These are phyloP conservation scores for Luzula sylvatica DNA, from an alignment of 176 grass and related monocot species.

Conservation along the genomic window DNA sequence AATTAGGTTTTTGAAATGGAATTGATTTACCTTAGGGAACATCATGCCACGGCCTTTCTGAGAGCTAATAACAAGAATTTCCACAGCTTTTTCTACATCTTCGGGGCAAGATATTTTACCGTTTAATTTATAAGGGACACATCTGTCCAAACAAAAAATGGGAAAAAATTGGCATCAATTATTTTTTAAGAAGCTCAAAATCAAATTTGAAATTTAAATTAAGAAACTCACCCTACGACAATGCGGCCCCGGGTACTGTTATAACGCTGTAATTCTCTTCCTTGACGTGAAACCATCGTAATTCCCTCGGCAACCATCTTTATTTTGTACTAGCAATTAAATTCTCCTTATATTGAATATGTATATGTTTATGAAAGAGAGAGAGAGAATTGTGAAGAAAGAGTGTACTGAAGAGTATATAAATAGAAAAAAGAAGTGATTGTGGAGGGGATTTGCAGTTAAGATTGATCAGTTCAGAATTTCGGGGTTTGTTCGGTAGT, in stretches of 20 bases:
- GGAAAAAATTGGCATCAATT: background rate
- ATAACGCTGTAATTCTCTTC: conserved; percentile 36
- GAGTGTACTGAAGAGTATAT: background rate
- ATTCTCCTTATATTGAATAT: background rate
- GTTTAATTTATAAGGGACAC: conserved; percentile 39
- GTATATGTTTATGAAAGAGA: background rate
- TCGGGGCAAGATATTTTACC: conserved; percentile 12
- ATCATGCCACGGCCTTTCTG: conserved; percentile 41
- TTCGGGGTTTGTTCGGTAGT: too few relatives aligned
- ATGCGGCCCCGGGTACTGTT: conserved; percentile 24
- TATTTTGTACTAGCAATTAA: background rate
- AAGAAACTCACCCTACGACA: conserved; percentile 32
- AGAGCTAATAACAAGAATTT: conserved; percentile 42
- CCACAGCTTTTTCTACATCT: conserved; percentile 27
- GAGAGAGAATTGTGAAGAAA: background rate
- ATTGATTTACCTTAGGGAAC: conserved; percentile 32
- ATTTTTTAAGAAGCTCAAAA: background rate
- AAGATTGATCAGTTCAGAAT: too few relatives aligned
- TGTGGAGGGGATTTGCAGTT: too few relatives aligned
- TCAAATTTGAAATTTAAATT: background rate
- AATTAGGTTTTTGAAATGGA: too few relatives aligned
- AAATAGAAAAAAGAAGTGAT: conserved; percentile 7
- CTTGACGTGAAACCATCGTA: conserved; percentile 24
- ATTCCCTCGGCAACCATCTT: conserved; percentile 1
- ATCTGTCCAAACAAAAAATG: conserved; percentile 21